A percentile compares a stretch with the other conserved stretches of the same genome.
phyloP scores from a whole-genome alignment of 306 rosid species.

The Vigna angularis region DNA sequence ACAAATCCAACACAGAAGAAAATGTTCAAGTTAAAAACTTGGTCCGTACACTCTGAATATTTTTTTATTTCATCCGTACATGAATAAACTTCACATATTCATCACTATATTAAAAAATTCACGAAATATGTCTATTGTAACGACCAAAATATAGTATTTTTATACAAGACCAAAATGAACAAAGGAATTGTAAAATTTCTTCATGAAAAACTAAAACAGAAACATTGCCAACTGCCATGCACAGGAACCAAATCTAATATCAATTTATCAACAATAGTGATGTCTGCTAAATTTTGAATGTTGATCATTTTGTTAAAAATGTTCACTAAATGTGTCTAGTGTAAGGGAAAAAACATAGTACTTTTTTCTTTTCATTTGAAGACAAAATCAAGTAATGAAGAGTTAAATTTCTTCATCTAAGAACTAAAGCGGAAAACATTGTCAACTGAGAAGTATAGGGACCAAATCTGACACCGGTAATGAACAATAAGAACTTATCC shows the following conservation, averaged over 20 bases:
- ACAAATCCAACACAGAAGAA: conserved; percentile 9
- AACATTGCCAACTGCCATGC: background rate
- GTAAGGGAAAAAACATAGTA: background rate
- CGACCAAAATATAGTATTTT: background rate
- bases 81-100: background rate
- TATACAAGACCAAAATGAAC: background rate
- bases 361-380: background rate
- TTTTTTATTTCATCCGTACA: background rate
- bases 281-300: background rate
- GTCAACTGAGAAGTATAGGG: background rate
- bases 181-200: background rate
- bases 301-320: background rate
- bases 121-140: background rate
- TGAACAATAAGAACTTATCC: background rate
- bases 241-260: background rate
- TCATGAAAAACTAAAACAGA: background rate
- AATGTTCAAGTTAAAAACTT: background rate
- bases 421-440: background rate
- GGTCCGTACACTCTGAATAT: background rate
- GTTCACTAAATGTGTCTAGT: background rate
- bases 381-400: background rate
- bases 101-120: background rate
- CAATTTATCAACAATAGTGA: too few relatives aligned
- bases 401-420: background rate
- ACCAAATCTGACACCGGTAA: background rate